phyloP scores from a whole-genome alignment of 2,329 filamentous ascomycete species.

The Botrytis squamosa region DNA sequence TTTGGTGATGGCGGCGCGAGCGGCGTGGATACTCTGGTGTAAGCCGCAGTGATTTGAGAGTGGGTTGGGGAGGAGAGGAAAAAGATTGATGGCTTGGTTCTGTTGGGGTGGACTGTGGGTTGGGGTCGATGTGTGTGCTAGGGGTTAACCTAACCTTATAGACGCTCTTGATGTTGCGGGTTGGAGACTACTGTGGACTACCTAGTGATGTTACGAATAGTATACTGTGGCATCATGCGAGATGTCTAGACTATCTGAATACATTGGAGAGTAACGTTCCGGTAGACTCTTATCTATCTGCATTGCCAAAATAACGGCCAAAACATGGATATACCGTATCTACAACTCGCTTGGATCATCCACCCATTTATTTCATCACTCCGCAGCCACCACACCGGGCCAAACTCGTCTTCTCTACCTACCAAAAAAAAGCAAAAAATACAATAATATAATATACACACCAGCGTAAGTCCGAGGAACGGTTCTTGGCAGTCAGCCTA shows the following conservation, averaged over 20 bases:
- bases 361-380: not conserved
- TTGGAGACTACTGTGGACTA: not conserved
- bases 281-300: not conserved
- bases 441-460: constrained; percentile 1
- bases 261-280: not conserved
- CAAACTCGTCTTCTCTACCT: not conserved
- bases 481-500: constrained; percentile 27
- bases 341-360: not conserved
- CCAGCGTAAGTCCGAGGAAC: constrained; percentile 17
- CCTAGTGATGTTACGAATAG: not conserved
- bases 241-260: not conserved
- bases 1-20: not conserved
- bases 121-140: not conserved
- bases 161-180: not conserved
- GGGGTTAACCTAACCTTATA: not conserved
- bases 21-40: not conserved
- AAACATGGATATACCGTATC: not conserved
- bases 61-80: not conserved
- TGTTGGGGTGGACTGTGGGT: not conserved
- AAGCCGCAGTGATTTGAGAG: not conserved
- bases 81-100: not conserved
- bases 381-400: not conserved
- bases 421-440: not conserved
- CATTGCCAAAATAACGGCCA: not conserved
- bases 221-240: not conserved